Conservation (phyloP, 2,329 filamentous ascomycete species). For the Aspergillus alliaceus region DNA sequence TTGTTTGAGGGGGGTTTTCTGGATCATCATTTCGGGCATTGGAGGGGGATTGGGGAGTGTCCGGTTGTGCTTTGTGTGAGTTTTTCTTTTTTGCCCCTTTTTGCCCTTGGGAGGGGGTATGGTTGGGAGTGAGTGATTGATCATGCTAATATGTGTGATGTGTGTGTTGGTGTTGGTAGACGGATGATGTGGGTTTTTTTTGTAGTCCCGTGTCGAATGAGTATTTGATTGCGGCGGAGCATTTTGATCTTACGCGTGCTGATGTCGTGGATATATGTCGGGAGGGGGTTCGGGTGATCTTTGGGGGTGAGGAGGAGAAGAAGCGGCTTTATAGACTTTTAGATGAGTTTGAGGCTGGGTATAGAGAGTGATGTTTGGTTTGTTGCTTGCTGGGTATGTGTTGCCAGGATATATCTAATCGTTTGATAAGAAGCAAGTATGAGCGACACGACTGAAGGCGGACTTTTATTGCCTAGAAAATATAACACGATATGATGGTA, state of each 20-base stretch:
- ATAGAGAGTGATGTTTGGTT: conserved; percentile 8
- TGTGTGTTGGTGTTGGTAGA: conserved; percentile 56
- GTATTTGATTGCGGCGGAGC: conserved; percentile 68
- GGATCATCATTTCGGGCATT: conserved; percentile 73
- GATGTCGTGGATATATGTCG: conserved; percentile 59
- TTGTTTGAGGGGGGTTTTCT: conserved; percentile 66
- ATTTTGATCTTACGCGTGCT: conserved; percentile 60
- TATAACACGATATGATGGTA: neutral
- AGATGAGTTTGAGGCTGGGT: conserved; percentile 19
- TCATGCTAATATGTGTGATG: too few species aligned
- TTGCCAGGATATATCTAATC: too few species aligned
- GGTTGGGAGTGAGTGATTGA: neutral
- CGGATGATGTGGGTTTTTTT: conserved; percentile 82
- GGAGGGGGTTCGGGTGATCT: conserved; percentile 64
- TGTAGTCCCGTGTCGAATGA: conserved; percentile 75
- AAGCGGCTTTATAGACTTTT: conserved; percentile 25
- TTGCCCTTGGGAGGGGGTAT: neutral
- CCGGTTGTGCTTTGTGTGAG: conserved; percentile 69
- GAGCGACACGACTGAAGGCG: neutral
- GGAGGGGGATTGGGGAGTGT: conserved; percentile 62
- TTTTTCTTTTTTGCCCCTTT: conserved; percentile 21
- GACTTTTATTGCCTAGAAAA: neutral
- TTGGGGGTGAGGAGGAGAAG: conserved; percentile 63
- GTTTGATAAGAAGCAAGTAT: neutral
- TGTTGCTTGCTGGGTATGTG: too few species aligned